Evolutionary conservation across 2,329 filamentous ascomycete genomes (phyloP).

Genomic region (Cercospora nicotianae): DNA sequence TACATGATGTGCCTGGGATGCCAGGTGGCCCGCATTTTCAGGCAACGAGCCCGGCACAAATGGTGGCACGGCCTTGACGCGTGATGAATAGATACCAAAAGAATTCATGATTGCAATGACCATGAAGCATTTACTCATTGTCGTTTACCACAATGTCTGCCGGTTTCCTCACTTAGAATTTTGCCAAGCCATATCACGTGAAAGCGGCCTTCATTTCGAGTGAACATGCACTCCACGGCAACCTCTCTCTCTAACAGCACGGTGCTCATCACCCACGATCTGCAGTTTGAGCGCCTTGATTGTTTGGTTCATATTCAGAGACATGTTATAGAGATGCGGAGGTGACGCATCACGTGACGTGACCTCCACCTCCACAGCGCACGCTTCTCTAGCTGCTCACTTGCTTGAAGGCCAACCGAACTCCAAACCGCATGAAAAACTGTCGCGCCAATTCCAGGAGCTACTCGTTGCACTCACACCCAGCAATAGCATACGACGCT

Average conservation of each 20-base stretch:
- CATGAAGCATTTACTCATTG: background rate
- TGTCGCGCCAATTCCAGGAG: background rate
- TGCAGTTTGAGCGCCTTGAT: background rate
- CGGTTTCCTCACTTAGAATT: background rate
- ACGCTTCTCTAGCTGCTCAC: background rate
- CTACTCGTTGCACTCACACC: background rate
- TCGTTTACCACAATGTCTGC: background rate
- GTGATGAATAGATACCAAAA: slow-evolving; percentile 7
- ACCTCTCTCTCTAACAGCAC: background rate
- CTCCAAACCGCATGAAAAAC: background rate
- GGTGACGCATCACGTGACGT: background rate
- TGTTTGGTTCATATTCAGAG: background rate
- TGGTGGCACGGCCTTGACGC: background rate
- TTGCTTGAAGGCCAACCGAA: background rate
- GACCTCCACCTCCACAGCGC: background rate
- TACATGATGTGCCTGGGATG: background rate
- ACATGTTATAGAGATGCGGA: background rate
- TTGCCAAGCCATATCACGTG: background rate
- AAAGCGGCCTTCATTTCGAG: background rate
- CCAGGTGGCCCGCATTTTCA: background rate
- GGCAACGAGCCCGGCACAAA: slow-evolving; percentile 36
- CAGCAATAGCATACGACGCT: background rate
- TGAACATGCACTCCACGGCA: background rate
- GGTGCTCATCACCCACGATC: background rate
- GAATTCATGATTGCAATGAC: slow-evolving; percentile 19